Evolutionary conservation across 257 asterid species (phyloP), one percentile per base, ranked within the genome.

Genomic region (Asclepias syriaca): DNA sequence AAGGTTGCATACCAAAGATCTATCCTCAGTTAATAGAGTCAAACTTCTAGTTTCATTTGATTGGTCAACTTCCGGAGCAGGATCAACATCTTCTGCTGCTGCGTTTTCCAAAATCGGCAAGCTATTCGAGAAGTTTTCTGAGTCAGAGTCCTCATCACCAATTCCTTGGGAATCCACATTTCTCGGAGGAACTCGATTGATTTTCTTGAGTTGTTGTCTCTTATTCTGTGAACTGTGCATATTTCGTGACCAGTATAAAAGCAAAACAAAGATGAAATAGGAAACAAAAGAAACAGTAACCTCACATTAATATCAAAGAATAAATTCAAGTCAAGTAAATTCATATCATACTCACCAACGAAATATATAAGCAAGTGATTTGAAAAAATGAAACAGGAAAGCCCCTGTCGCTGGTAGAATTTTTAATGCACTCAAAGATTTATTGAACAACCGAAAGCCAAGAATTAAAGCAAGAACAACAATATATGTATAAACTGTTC

Each of bases 181-280:
- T 69, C 77, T 69, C 7, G 86, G 87, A 69, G 70, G 85, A 69
- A 84, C 85, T 11, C 70, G 77, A 69, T 80, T 77, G 77, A 77
- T 60, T 75, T 86, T 89, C 97, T 88, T 94, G 19, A 75, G 65
- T 29, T 76, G 85, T 40, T 88, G 91, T 77, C 81, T 88, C 84
- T 85, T 91, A 61, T 77, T 85, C 61, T 87, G 93, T 69, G 80
- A 80, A 74, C 99, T 91, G 93, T 82, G 87, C 66, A 78, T 45
- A 69, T 70, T 70, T 77, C 65, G 75, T 60, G 40, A 11, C 74
- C 48, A 53, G 76, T 8, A 69, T 13, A 37, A 50, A 70, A 61
- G 34, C 22, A 72, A 58, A 57, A 69, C 48, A 67, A 4, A 66
- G 40, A 60, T 77, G 55, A 61, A 69, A 65, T 49, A 14, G 27